Evolutionary conservation across 352 stramenopile genomes (phyloP).

Genomic region (Phytophthora colocasiae): DNA sequence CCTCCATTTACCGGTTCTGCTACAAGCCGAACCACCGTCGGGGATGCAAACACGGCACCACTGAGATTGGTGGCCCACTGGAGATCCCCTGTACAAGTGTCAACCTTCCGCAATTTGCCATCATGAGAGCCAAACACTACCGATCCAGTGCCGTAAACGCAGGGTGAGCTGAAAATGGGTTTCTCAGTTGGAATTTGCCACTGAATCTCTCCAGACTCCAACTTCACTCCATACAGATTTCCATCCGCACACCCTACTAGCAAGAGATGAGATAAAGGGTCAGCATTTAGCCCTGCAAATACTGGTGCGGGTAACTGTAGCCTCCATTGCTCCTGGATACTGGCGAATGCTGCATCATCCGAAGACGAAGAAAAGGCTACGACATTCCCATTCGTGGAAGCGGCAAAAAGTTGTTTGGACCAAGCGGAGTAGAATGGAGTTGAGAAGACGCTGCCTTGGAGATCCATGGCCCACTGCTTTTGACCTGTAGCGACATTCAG

Average conservation of each 20-base stretch:
- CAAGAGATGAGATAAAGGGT: slow-evolving; percentile 25
- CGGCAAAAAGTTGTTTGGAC: slow-evolving; percentile 39
- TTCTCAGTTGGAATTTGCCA: slow-evolving; percentile 56
- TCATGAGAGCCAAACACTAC: slow-evolving; percentile 66
- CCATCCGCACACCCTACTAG: slow-evolving; percentile 62
- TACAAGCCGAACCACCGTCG: slow-evolving; percentile 36
- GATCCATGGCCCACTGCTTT: slow-evolving; percentile 33
- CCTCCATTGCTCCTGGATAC: slow-evolving; percentile 23
- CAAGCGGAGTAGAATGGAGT: slow-evolving; percentile 40
- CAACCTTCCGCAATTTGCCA: slow-evolving; percentile 50
- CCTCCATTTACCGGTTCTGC: neutral
- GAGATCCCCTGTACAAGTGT: slow-evolving; percentile 35
- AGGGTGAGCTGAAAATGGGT: slow-evolving; percentile 69
- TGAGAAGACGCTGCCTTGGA: slow-evolving; percentile 60
- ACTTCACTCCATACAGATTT: slow-evolving; percentile 46
- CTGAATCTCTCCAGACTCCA: slow-evolving; percentile 24
- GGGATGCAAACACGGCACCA: slow-evolving; percentile 58
- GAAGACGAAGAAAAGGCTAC: slow-evolving; percentile 21
- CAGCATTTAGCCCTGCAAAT: slow-evolving; percentile 57
- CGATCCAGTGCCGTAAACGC: slow-evolving; percentile 34
- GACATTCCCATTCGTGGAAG: slow-evolving; percentile 51
- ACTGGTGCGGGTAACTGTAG: slow-evolving; percentile 53
- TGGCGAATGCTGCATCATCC: slow-evolving; percentile 4
- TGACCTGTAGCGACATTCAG: slow-evolving; percentile 36
- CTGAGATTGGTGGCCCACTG: slow-evolving; percentile 41